Conservation (phyloP, 2,329 filamentous ascomycete species). For the Aphanoascus verrucosus region DNA sequence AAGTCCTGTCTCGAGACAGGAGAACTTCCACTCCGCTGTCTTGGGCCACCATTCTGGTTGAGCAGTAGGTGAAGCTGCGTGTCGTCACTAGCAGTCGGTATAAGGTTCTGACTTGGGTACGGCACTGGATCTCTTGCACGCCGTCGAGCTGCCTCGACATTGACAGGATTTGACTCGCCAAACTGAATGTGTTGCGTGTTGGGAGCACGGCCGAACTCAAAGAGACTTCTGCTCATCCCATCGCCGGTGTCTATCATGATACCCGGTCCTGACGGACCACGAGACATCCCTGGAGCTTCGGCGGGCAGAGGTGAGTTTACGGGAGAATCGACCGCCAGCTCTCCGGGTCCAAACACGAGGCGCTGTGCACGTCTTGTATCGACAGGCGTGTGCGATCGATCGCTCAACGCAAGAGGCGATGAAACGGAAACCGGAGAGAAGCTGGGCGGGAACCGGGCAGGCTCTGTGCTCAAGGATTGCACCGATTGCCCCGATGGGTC, state of each 20-base stretch:
- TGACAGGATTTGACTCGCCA: slow-evolving; percentile 19
- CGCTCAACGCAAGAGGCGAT: slow-evolving; percentile 6
- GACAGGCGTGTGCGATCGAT: slow-evolving; percentile 1
- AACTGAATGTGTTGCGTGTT: slow-evolving; percentile 19
- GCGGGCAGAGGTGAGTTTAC: slow-evolving; percentile 12
- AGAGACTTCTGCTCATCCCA: slow-evolving; percentile 13
- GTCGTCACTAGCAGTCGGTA: slow-evolving; percentile 19
- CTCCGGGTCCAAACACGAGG: slow-evolving; percentile 11
- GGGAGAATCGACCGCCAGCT: slow-evolving; percentile 11
- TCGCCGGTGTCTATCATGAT: slow-evolving; percentile 19
- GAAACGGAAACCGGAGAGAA: slow-evolving; percentile 9
- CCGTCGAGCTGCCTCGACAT: slow-evolving; percentile 17
- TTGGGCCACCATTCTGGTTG: neutral
- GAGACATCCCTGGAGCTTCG: slow-evolving; percentile 16
- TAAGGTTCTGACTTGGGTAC: slow-evolving; percentile 21
- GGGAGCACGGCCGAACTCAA: slow-evolving; percentile 14
- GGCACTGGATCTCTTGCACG: slow-evolving; percentile 15
- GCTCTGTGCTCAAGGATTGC: slow-evolving; percentile 20
- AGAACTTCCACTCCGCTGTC: slow-evolving; percentile 18
- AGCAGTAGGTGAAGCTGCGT: slow-evolving; percentile 8
- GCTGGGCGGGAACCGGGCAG: slow-evolving; percentile 13
- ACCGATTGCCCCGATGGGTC: slow-evolving; percentile 21
- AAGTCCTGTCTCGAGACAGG: slow-evolving; percentile 21
- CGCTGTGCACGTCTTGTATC: slow-evolving; percentile 9
- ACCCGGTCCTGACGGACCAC: slow-evolving; percentile 20